Evolutionary conservation across 2,329 filamentous ascomycete species (phyloP), one percentile per base, ranked within the genome.

Genomic region (Ophiosphaerella narmari): DNA sequence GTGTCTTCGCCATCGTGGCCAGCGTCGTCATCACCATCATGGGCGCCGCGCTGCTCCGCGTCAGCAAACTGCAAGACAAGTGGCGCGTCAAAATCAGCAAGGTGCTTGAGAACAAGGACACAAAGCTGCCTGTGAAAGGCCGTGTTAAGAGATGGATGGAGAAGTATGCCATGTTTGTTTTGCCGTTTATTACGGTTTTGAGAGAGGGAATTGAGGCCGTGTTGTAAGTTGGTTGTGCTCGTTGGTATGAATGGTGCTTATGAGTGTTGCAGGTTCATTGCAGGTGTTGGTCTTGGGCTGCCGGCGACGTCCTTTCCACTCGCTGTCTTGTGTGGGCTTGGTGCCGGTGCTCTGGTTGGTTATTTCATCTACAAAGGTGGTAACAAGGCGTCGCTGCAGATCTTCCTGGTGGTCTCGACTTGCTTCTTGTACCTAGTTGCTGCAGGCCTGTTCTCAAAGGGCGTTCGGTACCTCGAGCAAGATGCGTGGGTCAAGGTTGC

Each of bases 181-280:
- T 96, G 46, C 91, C 91, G 1, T 95, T 96, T 73, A 81, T 96
- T 68, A 96, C 91, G 0, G 88, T 94, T n/a, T 76, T 96, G 12
- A 81, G 91, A 32, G 91, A 96, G 71, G 91, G 91, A 2, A 82
- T 96, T 26, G 91, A 96, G 71, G 90, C 88, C 0, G 87, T 96
- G 32, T 83, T 96, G 60, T 67, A 52, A 59, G 61, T 60, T 5
- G n/a, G 4, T 21, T 21, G 18, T 21, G 18, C 4, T 4, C 18
- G 18, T 21, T 21, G 18, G 18, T 21, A 21, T 21, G 4, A 21
- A 21, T 21, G 18, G 18, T 21, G 18, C 18, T 21, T 21, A 54
- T 6, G 3, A 7, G n/a, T 1, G 11, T 7, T 33, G 0, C n/a
- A 65, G 62, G 7, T 96, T 95, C 71, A 85, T 95, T 45, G 90